Conservation (phyloP, 441 rosid genomes). For the Cnidoscolus chayamansa region DNA sequence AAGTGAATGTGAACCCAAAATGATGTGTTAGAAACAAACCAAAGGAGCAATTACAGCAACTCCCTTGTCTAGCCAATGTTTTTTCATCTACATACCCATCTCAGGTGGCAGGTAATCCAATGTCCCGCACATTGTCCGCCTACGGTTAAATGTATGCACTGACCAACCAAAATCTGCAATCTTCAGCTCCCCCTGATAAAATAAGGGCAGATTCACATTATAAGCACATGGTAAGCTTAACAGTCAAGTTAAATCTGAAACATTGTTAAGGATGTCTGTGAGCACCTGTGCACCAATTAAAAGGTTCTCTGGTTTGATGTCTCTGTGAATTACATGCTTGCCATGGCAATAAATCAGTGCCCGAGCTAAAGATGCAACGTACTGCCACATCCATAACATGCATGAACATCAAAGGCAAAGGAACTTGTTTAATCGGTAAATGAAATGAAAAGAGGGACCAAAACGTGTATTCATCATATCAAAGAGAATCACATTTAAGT, state of each 20-base stretch:
- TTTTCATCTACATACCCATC: conserved; percentile 59
- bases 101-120: conserved; percentile 97
- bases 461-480: too few relatives aligned
- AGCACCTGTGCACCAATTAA: conserved; percentile 80
- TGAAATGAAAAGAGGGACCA: background rate
- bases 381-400: conserved; percentile 44
- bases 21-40: background rate
- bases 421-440: background rate
- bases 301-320: conserved; percentile 92
- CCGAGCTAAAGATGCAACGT: conserved; percentile 93
- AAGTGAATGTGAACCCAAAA: background rate
- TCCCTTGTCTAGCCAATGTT: background rate
- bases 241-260: background rate
- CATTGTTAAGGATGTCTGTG: background rate
- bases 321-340: conserved; percentile 96
- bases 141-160: conserved; percentile 90
- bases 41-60: background rate
- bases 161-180: conserved; percentile 99
- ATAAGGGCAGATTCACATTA: conserved; percentile 13
- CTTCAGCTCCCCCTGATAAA: conserved; percentile 85
- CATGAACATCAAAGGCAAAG: background rate
- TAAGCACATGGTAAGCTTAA: conserved; percentile 15
- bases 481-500: too few relatives aligned
- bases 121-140: conserved; percentile 96
- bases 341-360: conserved; percentile 98